Percentiles rank a stretch among this genome's conserved stretches.
Conservation (phyloP, 2,329 filamentous ascomycete species). For the Colletotrichum sojae region DNA sequence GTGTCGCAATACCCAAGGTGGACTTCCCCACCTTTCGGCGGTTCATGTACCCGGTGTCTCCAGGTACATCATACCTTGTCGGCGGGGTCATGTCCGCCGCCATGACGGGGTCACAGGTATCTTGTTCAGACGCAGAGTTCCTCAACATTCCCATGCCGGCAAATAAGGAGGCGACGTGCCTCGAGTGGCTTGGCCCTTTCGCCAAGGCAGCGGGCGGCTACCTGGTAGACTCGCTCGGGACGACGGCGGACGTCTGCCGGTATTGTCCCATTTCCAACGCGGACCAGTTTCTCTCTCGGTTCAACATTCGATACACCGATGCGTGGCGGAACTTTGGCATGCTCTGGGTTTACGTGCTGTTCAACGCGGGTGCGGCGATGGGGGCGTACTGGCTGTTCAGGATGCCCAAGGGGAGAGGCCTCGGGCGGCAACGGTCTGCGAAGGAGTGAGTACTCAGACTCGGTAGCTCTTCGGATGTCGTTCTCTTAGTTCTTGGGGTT, state of each 20-base stretch:
- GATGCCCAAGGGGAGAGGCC: constrained; percentile 44
- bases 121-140: constrained; percentile 56
- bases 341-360: constrained; percentile 64
- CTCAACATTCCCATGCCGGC: constrained; percentile 68
- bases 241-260: constrained; percentile 58
- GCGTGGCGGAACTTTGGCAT: constrained; percentile 70
- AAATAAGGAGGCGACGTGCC: constrained; percentile 61
- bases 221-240: constrained; percentile 55
- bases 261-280: constrained; percentile 57
- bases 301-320: constrained; percentile 60
- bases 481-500: too few relatives aligned
- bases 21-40: constrained; percentile 77
- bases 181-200: constrained; percentile 62
- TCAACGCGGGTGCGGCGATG: constrained; percentile 63
- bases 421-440: neutral
- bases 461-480: too few relatives aligned
- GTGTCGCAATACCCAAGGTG: constrained; percentile 70
- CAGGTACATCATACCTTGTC: constrained; percentile 80
- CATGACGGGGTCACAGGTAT: constrained; percentile 40
- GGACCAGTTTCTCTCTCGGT: constrained; percentile 53
- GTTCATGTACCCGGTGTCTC: constrained; percentile 78
- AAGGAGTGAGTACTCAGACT: too few relatives aligned
- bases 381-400: constrained; percentile 62
- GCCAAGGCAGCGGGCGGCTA: constrained; percentile 61
- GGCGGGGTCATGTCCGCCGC: constrained; percentile 66